These are phyloP conservation scores for Microbotryum saponariae DNA, from an alignment of 1,284 basidiomycete genomes.

Conservation along the genomic window DNA sequence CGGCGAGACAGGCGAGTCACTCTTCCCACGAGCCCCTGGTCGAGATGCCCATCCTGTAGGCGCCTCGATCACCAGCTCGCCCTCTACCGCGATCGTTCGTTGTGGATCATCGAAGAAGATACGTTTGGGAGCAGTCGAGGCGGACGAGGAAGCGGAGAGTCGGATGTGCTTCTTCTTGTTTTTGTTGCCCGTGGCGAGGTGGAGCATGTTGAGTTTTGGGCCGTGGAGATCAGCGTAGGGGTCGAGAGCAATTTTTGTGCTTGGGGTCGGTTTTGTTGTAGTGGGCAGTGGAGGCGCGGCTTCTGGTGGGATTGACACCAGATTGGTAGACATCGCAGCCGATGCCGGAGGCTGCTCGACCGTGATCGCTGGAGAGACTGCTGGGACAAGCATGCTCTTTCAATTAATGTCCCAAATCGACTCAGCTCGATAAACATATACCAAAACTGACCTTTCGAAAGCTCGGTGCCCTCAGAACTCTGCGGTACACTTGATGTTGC, in stretches of 20 bases:
- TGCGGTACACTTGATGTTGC: background rate
- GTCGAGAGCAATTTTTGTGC: background rate
- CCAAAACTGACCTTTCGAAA: background rate
- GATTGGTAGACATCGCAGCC: background rate
- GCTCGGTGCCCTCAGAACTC: background rate
- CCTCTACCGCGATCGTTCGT: too few species aligned
- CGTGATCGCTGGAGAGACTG: background rate
- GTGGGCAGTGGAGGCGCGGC: background rate
- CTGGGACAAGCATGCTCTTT: background rate
- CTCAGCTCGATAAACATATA: background rate
- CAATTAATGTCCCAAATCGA: background rate
- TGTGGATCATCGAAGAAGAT: too few species aligned
- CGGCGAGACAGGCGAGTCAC: too few species aligned
- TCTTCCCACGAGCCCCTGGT: too few species aligned
- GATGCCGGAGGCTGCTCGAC: background rate
- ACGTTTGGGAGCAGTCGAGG: too few species aligned
- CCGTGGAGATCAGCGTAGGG: background rate
- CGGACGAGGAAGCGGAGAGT: too few species aligned
- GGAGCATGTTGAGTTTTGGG: constrained; percentile 2
- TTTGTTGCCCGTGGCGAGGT: constrained; percentile 7
- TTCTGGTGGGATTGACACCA: background rate
- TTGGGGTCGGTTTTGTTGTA: background rate
- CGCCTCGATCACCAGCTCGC: too few species aligned
- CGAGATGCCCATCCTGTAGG: too few species aligned
- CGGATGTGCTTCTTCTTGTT: constrained; percentile 5